Evolutionary conservation across 495 filamentous ascomycete species (phyloP).

Genomic region (Aspergillus affinis): DNA sequence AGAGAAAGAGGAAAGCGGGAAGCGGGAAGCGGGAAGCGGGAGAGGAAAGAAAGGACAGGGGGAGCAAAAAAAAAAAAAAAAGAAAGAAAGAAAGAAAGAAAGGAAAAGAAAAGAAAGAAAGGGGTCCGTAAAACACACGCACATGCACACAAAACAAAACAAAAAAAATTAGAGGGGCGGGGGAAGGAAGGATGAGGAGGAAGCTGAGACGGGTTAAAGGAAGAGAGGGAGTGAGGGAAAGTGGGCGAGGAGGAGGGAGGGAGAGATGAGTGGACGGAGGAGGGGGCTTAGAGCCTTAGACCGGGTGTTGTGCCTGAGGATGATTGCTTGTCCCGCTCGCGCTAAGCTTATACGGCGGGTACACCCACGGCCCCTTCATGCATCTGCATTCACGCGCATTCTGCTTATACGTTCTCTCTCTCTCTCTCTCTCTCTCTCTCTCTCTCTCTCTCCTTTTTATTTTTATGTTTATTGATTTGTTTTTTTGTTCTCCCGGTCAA

Average conservation of each 20-base stretch:
- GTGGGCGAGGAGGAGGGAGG: background rate
- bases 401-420: too few relatives aligned
- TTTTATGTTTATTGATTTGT: too few relatives aligned
- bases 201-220: constrained; percentile 1
- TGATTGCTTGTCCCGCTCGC: constrained; percentile 9
- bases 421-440: too few relatives aligned
- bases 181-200: background rate
- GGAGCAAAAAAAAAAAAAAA: too few relatives aligned
- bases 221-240: background rate
- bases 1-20: background rate
- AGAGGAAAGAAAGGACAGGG: background rate
- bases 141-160: too few relatives aligned
- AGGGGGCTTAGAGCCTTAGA: too few relatives aligned
- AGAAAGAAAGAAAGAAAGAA: background rate
- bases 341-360: constrained; percentile 4
- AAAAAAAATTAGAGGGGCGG: too few relatives aligned
- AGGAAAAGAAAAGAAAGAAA: background rate
- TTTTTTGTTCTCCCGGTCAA: background rate
- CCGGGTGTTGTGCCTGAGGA: constrained; percentile 6
- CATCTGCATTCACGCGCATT: too few relatives aligned
- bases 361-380: background rate
- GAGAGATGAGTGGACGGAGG: background rate
- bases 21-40: background rate
- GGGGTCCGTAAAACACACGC: too few relatives aligned
- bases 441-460: too few relatives aligned